Conservation (phyloP, 345 rosid genomes). For the Gossypium bickii region DNA sequence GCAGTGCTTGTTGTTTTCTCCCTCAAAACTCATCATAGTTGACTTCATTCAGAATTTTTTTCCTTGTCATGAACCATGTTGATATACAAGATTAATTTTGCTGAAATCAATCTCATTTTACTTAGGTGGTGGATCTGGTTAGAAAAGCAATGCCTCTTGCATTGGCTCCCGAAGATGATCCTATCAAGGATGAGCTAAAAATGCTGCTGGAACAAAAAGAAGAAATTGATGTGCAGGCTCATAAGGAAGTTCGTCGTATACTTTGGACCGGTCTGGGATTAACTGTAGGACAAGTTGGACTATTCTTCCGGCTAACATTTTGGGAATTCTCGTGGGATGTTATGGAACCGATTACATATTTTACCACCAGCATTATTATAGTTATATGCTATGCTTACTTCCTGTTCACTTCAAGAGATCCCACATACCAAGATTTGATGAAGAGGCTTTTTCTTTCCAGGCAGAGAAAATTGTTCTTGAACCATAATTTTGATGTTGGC, state of each 20-base stretch:
- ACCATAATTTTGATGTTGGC: slow-evolving; percentile 49
- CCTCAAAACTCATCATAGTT: too few relatives aligned
- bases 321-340: slow-evolving; percentile 99
- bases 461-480: slow-evolving; percentile 72
- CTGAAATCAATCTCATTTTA: neutral
- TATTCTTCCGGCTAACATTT: slow-evolving; percentile 81
- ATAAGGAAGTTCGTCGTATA: slow-evolving; percentile 73
- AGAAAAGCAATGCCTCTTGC: slow-evolving; percentile 67
- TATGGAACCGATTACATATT: slow-evolving; percentile 93
- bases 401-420: slow-evolving; percentile 81
- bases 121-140: slow-evolving; percentile 81
- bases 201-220: slow-evolving; percentile 60
- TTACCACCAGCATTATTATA: slow-evolving; percentile 59
- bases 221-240: slow-evolving; percentile 79
- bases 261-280: slow-evolving; percentile 73
- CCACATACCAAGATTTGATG: slow-evolving; percentile 86
- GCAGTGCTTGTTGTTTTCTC: too few relatives aligned
- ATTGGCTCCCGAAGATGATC: neutral
- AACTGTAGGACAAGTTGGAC: slow-evolving; percentile 49
- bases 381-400: slow-evolving; percentile 86
- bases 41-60: too few relatives aligned
- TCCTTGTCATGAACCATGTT: too few relatives aligned
- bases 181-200: slow-evolving; percentile 53
- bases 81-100: too few relatives aligned
- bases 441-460: slow-evolving; percentile 82